Evolutionary conservation across 768 basidiomycete species (phyloP).

Genomic region (Gyrodon lividus): DNA sequence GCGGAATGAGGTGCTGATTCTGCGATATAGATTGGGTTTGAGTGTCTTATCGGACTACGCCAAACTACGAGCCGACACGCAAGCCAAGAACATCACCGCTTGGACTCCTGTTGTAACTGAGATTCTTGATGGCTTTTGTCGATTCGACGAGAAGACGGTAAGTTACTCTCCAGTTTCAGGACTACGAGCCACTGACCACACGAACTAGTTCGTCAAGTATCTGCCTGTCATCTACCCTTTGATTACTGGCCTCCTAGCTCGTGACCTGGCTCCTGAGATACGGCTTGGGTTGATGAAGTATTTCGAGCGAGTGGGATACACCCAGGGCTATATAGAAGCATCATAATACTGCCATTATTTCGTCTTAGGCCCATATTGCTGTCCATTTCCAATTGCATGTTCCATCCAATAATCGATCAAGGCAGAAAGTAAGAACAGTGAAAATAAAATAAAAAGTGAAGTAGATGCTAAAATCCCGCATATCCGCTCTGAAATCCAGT

Average conservation of each 20-base stretch:
- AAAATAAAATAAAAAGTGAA: slow-evolving; percentile 3
- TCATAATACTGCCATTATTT: slow-evolving; percentile 34
- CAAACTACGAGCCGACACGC: slow-evolving; percentile 84
- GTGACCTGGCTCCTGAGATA: slow-evolving; percentile 83
- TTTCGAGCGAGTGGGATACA: slow-evolving; percentile 75
- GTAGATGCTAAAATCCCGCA: slow-evolving; percentile 38
- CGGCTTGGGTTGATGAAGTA: slow-evolving; percentile 76
- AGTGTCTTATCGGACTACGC: slow-evolving; percentile 91
- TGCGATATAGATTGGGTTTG: slow-evolving; percentile 65
- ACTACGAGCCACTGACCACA: slow-evolving; percentile 3
- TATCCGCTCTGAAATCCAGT: slow-evolving; percentile 32
- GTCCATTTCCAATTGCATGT: slow-evolving; percentile 14
- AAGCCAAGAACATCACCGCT: slow-evolving; percentile 91
- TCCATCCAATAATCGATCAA: slow-evolving; percentile 30
- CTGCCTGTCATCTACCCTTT: slow-evolving; percentile 89
- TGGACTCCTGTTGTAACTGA: slow-evolving; percentile 99
- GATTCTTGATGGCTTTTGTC: slow-evolving; percentile 85
- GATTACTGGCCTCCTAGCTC: slow-evolving; percentile 77
- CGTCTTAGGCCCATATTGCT: slow-evolving; percentile 25
- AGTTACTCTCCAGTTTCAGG: slow-evolving; percentile 32
- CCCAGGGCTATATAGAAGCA: slow-evolving; percentile 68
- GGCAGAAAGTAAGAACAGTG: slow-evolving; percentile 18
- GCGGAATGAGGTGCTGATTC: neutral
- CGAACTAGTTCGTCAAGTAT: slow-evolving; percentile 78
- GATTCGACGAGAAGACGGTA: slow-evolving; percentile 89